Percentiles rank a stretch among this genome's conserved stretches.
Evolutionary conservation across 2,329 filamentous ascomycete species (phyloP).

Genomic region (Nothophaeocryptopus gaeumannii): DNA sequence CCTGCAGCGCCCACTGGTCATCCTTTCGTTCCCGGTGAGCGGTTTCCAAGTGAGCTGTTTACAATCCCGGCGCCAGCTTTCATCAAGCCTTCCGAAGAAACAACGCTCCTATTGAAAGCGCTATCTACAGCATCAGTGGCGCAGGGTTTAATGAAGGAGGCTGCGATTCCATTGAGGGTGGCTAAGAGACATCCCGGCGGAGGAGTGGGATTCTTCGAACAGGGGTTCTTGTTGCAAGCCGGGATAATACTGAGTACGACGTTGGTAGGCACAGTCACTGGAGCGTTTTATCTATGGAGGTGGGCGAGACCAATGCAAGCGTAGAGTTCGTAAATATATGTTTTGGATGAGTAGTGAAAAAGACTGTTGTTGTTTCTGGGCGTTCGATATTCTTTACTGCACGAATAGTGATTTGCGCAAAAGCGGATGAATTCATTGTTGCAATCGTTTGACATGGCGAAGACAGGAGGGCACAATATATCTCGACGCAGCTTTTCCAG

Average conservation of each 20-base stretch:
- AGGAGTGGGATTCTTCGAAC: conserved; percentile 39
- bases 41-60: conserved; percentile 48
- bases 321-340: not conserved
- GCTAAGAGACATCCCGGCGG: conserved; percentile 38
- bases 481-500: no score
- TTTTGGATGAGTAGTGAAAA: no score
- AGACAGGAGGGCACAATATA: no score
- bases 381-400: no score
- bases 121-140: conserved; percentile 11
- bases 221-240: conserved; percentile 38
- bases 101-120: conserved; percentile 5
- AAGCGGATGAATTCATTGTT: no score
- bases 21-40: conserved; percentile 28
- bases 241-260: conserved; percentile 32
- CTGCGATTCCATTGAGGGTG: conserved; percentile 24
- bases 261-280: conserved; percentile 19
- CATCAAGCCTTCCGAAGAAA: conserved; percentile 18
- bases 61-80: conserved; percentile 46
- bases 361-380: no score
- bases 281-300: conserved; percentile 20
- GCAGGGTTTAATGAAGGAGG: conserved; percentile 23
- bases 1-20: conserved; percentile 38
- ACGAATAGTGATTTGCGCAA: no score
- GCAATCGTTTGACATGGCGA: no score
- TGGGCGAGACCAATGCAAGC: conserved; percentile 9